Evolutionary conservation across 768 basidiomycete species (phyloP).

Genomic region (Tremella yokohamensis): DNA sequence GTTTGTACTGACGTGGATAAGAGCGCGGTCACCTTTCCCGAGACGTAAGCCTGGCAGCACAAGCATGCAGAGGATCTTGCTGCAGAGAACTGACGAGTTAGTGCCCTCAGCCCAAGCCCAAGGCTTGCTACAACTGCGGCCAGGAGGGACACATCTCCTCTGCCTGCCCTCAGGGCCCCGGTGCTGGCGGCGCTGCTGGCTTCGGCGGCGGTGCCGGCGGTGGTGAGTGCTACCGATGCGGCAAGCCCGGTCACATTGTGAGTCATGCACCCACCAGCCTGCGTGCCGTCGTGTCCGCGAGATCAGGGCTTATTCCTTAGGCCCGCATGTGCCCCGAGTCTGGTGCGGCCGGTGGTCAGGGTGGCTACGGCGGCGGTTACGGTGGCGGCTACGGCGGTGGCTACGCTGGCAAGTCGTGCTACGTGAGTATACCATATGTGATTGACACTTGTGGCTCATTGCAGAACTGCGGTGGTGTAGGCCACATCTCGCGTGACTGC

Average conservation of each 20-base stretch:
- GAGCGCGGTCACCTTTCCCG: conserved; percentile 47
- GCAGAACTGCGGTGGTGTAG: conserved; percentile 52
- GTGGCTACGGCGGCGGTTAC: conserved; percentile 25
- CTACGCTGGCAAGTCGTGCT: conserved; percentile 44
- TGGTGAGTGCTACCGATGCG: conserved; percentile 50
- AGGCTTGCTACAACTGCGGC: conserved; percentile 50
- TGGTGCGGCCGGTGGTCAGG: conserved; percentile 32
- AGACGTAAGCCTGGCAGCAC: conserved; percentile 28
- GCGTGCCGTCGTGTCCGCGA: not conserved
- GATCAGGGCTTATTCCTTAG: conserved; percentile 9
- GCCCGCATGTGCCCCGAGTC: conserved; percentile 47
- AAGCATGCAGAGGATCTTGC: not conserved
- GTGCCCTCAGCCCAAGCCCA: conserved; percentile 50
- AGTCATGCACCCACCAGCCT: conserved; percentile 11
- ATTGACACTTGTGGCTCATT: not conserved
- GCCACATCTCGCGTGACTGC: conserved; percentile 51
- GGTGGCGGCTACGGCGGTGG: conserved; percentile 39
- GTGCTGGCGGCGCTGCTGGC: conserved; percentile 34
- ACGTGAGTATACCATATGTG: conserved; percentile 41
- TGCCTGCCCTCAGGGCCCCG: conserved; percentile 43
- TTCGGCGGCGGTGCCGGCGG: conserved; percentile 26
- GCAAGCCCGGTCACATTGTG: conserved; percentile 51
- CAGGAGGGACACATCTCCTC: conserved; percentile 50
- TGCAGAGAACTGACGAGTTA: conserved; percentile 8
- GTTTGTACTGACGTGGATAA: conserved; percentile 1